Evolutionary conservation across 768 basidiomycete genomes (phyloP).

Genomic region (Tulasnella calospora): DNA sequence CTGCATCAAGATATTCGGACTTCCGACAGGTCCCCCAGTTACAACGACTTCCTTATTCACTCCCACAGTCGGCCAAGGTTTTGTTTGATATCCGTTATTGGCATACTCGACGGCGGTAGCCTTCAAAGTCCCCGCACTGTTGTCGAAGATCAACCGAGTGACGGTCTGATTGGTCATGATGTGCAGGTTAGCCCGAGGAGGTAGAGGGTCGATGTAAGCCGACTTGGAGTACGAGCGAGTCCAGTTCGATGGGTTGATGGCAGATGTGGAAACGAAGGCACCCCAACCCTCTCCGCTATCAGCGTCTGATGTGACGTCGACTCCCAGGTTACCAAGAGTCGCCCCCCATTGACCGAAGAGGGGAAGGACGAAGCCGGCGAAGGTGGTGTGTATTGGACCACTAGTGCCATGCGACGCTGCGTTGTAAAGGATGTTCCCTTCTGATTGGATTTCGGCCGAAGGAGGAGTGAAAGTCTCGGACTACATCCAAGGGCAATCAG

Average conservation of each 20-base stretch:
- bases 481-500: slow-evolving; percentile 18
- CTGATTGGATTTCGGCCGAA: slow-evolving; percentile 37
- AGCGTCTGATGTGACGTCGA: slow-evolving; percentile 42
- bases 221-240: slow-evolving; percentile 62
- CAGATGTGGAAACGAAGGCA: slow-evolving; percentile 51
- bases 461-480: slow-evolving; percentile 58
- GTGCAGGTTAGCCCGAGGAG: slow-evolving; percentile 57
- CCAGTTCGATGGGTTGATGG: slow-evolving; percentile 59
- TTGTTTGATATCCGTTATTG: slow-evolving; percentile 32
- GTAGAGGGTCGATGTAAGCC: slow-evolving; percentile 60
- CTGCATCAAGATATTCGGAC: slow-evolving; percentile 51
- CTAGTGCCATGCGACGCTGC: slow-evolving; percentile 47
- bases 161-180: slow-evolving; percentile 59
- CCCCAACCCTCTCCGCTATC: slow-evolving; percentile 50
- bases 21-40: slow-evolving; percentile 49
- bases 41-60: slow-evolving; percentile 48
- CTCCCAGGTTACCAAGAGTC: slow-evolving; percentile 44
- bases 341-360: slow-evolving; percentile 57
- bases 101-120: slow-evolving; percentile 51
- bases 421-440: slow-evolving; percentile 47
- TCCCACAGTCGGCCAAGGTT: slow-evolving; percentile 41
- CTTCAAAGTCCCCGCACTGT: slow-evolving; percentile 34
- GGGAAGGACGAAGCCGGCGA: slow-evolving; percentile 51
- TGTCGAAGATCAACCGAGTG: slow-evolving; percentile 46
- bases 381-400: slow-evolving; percentile 51